Evolutionary conservation across 1,139 yeast genomes (phyloP).

Genomic region (Diutina scorzettiae): DNA sequence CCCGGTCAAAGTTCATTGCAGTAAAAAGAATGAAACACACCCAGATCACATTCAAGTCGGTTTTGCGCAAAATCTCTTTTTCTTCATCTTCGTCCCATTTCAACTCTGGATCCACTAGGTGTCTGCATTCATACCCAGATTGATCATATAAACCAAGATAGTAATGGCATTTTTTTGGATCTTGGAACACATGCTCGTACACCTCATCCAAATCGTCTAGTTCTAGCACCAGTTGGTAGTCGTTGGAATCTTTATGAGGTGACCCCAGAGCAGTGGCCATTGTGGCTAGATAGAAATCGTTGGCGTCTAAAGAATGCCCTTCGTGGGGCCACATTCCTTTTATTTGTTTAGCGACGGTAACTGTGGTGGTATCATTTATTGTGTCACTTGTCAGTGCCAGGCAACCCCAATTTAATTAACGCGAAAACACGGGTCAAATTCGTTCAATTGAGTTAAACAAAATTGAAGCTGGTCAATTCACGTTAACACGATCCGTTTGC

Average conservation of each 20-base stretch:
- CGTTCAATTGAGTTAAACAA: too few species aligned
- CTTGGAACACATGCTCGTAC: background rate
- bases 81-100: conserved; percentile 26
- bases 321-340: too few species aligned
- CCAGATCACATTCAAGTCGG: conserved; percentile 20
- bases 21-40: conserved; percentile 21
- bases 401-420: too few species aligned
- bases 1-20: conserved; percentile 22
- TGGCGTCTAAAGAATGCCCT: too few species aligned
- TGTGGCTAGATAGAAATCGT: too few species aligned
- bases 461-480: too few species aligned
- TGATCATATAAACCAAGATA: background rate
- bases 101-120: conserved; percentile 22
- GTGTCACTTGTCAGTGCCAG: too few species aligned
- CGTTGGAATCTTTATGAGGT: background rate
- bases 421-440: too few species aligned
- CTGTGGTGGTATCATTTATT: too few species aligned
- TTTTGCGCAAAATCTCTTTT: conserved; percentile 16
- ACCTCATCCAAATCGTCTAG: background rate
- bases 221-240: conserved; percentile 1
- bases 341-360: too few species aligned
- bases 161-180: background rate
- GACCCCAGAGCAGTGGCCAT: too few species aligned
- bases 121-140: conserved; percentile 19
- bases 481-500: too few species aligned